These are phyloP conservation scores for Zarea fungicola DNA, from an alignment of 2,329 filamentous ascomycete species.

Conservation along the genomic window DNA sequence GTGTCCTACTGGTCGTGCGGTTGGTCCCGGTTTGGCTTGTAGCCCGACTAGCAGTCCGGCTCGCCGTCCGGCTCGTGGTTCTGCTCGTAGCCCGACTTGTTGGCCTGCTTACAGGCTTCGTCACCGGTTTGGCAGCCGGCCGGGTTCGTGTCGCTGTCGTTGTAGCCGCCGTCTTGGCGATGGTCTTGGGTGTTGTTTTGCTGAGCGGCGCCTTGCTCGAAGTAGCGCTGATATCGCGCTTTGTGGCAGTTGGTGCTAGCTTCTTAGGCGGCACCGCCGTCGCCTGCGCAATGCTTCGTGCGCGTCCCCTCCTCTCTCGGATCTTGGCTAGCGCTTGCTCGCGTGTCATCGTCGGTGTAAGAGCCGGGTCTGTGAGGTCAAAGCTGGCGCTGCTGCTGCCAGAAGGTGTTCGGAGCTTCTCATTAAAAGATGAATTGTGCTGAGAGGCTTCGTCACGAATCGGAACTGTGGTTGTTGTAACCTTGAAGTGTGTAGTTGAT, in stretches of 20 bases:
- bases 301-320: conserved; percentile 64
- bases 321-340: conserved; percentile 74
- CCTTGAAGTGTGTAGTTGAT: conserved; percentile 40
- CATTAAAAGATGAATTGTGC: conserved; percentile 36
- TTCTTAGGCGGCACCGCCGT: conserved; percentile 51
- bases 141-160: conserved; percentile 2
- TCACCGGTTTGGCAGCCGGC: neutral
- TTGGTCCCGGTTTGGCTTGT: neutral
- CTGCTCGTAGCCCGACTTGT: conserved; percentile 8
- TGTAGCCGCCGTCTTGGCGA: neutral
- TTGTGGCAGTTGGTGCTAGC: conserved; percentile 38
- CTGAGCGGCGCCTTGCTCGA: conserved; percentile 24
- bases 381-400: conserved; percentile 37
- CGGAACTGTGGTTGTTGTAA: conserved; percentile 48
- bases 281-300: conserved; percentile 59
- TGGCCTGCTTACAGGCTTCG: conserved; percentile 6
- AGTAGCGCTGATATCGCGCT: conserved; percentile 46
- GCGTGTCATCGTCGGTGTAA: conserved; percentile 62
- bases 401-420: conserved; percentile 42
- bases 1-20: conserved; percentile 8
- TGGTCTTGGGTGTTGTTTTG: conserved; percentile 6
- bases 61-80: neutral
- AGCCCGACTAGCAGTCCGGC: neutral
- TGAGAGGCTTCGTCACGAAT: conserved; percentile 39
- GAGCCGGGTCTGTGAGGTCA: conserved; percentile 51